Evolutionary conservation across 306 rosid genomes (phyloP), one percentile per base, ranked within the genome.

Genomic region (Quercus ilex): DNA sequence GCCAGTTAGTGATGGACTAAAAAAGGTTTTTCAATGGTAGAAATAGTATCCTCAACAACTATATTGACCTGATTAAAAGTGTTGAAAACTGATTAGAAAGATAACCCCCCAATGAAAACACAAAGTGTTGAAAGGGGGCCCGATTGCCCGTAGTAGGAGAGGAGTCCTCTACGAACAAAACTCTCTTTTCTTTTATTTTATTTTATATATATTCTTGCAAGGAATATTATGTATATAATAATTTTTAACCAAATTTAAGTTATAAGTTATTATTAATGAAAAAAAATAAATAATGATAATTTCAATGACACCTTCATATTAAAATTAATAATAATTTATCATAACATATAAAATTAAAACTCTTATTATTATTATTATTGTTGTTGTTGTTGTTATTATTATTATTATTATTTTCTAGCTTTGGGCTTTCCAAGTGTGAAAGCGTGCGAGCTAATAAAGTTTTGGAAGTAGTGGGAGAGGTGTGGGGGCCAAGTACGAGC

Each of bases 401-500:
- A 31, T 31, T 30, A 35, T 7, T 41, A 41, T 41, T 41, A 41
- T 49, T 3, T 3, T 49, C 5, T 69, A 13, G 62, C 76, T 77
- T 85, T 76, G 88, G 88, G 85, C 87, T 75, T 76, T 87, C 82
- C 78, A 53, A 17, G 77, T 70, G 49, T 77, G 93, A 90, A 69
- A 86, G 74, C 25, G 46, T 38, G 53, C 1, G 86, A 87, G 88
- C 75, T 78, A 64, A 12, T 12, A 80, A 87, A 82, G 84, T 51
- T 74, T 80, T 41, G 83, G 85, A 5, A 33, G 38, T 33, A 33
- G 38, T 33, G 38, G 92, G 91, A 90, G 78, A 83, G n/a, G 71
- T 69, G 63, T 59, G 89, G 93, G 86, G 94, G 86, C 87, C 92
- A 92, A 81, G 74, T 55, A 35, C 67, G 18, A 20, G 38, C 60